Percentiles rank a stretch among this genome's conserved stretches.
Evolutionary conservation across 1,139 yeast species (phyloP).

Genomic region (Kodamaea plutei): DNA sequence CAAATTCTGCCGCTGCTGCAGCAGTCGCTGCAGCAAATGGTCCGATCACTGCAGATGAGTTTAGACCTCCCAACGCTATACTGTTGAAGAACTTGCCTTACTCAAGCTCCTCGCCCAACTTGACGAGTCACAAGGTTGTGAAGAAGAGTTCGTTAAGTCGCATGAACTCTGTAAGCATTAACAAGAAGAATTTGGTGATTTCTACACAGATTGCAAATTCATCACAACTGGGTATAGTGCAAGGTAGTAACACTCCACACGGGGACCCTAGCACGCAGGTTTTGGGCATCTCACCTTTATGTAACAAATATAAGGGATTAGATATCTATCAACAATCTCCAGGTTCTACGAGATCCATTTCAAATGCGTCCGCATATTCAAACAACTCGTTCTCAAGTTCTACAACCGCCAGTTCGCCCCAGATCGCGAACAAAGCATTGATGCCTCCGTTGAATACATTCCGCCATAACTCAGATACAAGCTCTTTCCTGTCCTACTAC

Average conservation of each 20-base stretch:
- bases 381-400: constrained; percentile 9
- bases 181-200: constrained; percentile 19
- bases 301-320: constrained; percentile 19
- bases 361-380: constrained; percentile 14
- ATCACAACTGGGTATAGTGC: constrained; percentile 1
- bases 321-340: constrained; percentile 17
- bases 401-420: constrained; percentile 5
- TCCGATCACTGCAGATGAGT: constrained; percentile 7
- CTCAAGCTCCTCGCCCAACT: constrained; percentile 14
- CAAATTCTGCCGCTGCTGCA: constrained; percentile 1
- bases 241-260: constrained; percentile 8
- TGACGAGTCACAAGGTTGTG: constrained; percentile 14
- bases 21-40: constrained; percentile 5
- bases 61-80: constrained; percentile 14
- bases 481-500: constrained; percentile 13
- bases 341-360: constrained; percentile 11
- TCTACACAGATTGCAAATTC: constrained; percentile 16
- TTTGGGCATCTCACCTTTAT: constrained; percentile 18
- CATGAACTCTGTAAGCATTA: constrained; percentile 11
- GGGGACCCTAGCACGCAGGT: constrained; percentile 11
- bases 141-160: constrained; percentile 22
- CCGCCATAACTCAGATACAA: constrained; percentile 26
- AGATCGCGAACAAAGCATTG: constrained; percentile 11
- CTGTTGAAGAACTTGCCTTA: constrained; percentile 14
- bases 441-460: constrained; percentile 25